A percentile compares a stretch with the other conserved stretches of the same genome.
These are phyloP conservation scores for Penicillium turbatum DNA, from an alignment of 495 filamentous ascomycete genomes.

Conservation along the genomic window DNA sequence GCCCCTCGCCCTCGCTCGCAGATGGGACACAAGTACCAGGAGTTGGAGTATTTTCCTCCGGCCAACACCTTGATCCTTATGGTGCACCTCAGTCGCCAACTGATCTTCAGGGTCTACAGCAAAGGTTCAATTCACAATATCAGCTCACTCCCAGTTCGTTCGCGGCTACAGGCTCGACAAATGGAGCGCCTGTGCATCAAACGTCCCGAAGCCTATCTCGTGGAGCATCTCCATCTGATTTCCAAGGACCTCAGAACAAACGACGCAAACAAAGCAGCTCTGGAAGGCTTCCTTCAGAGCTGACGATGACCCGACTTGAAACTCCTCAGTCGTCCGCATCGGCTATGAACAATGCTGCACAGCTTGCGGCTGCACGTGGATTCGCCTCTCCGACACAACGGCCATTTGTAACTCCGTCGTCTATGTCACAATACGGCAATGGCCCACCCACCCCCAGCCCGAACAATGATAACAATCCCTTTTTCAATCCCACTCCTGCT, in stretches of 20 bases:
- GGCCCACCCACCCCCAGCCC: constrained; percentile 60
- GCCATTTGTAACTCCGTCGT: constrained; percentile 44
- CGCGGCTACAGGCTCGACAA: constrained; percentile 30
- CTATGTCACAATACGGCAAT: constrained; percentile 50
- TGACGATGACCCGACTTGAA: constrained; percentile 78
- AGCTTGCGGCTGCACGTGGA: constrained; percentile 36
- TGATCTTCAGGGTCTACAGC: constrained; percentile 52
- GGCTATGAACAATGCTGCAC: constrained; percentile 33
- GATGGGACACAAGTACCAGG: constrained; percentile 45
- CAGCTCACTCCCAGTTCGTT: constrained; percentile 37
- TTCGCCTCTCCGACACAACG: constrained; percentile 45
- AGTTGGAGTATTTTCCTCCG: constrained; percentile 43
- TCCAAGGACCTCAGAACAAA: constrained; percentile 58
- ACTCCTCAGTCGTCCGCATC: constrained; percentile 41
- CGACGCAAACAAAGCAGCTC: constrained; percentile 70
- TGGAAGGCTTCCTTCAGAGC: constrained; percentile 59
- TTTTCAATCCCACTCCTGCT: constrained; percentile 43
- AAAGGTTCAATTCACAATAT: constrained; percentile 45
- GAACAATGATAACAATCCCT: constrained; percentile 51
- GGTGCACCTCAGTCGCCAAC: constrained; percentile 39
- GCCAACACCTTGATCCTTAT: constrained; percentile 23
- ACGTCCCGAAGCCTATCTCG: constrained; percentile 64
- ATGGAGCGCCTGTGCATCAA: constrained; percentile 44
- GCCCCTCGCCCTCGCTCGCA: constrained; percentile 35
- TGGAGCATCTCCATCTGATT: constrained; percentile 63